phyloP scores from a whole-genome alignment of 2,329 filamentous ascomycete genomes.

The Phyllosticta citribraziliensis region DNA sequence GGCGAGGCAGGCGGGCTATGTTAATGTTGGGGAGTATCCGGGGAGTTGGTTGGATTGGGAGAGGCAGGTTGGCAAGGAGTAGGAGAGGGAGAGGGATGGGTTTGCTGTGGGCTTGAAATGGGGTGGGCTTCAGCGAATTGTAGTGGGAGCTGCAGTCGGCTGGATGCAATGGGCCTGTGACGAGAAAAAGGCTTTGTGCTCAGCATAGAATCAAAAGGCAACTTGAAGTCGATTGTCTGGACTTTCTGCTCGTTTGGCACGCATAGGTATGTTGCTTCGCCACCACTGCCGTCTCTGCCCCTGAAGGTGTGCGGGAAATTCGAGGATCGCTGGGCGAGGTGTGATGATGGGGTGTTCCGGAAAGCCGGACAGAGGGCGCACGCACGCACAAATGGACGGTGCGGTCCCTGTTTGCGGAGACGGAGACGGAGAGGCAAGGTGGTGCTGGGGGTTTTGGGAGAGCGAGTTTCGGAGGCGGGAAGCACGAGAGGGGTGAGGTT shows the following conservation, averaged over 20 bases:
- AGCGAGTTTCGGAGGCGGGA: not conserved
- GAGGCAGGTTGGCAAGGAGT: constrained; percentile 32
- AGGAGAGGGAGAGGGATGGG: not conserved
- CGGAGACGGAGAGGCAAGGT: not conserved
- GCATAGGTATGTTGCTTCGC: not conserved
- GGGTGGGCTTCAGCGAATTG: no score
- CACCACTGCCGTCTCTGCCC: not conserved
- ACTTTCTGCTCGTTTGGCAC: no score
- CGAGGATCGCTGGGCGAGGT: not conserved
- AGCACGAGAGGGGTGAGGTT: not conserved
- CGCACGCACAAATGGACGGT: not conserved
- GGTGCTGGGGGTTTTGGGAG: not conserved
- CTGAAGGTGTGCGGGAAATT: not conserved
- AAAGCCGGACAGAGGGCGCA: not conserved
- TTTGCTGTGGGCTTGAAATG: no score
- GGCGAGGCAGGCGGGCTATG: constrained; percentile 68
- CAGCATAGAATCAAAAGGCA: no score
- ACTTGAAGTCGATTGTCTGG: no score
- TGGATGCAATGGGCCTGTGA: no score
- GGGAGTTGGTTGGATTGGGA: constrained; percentile 81
- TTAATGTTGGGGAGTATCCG: constrained; percentile 58
- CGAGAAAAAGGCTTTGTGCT: not conserved
- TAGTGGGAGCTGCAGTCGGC: no score
- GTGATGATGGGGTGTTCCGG: not conserved
- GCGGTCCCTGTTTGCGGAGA: not conserved